Evolutionary conservation across 352 stramenopile genomes (phyloP).

Genomic region (Blastocystis sp.): DNA sequence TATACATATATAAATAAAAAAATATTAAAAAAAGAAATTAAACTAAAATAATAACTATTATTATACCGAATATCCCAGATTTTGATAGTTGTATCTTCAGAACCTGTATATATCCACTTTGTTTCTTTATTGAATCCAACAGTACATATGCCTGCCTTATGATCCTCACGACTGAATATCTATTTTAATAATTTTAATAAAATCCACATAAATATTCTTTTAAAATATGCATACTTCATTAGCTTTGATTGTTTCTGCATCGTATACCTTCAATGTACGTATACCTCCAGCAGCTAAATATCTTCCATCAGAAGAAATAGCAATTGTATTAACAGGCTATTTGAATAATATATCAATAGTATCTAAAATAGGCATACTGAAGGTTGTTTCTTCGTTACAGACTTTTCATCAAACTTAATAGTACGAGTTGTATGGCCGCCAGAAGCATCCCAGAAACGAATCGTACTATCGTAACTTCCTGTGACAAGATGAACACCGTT

Average conservation of each 20-base stretch:
- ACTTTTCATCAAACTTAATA: conserved; percentile 30
- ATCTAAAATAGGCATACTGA: background rate
- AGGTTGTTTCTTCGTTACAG: background rate
- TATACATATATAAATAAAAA: conserved; percentile 5
- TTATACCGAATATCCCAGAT: conserved; percentile 36
- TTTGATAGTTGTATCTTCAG: conserved; percentile 22
- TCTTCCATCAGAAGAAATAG: conserved; percentile 17
- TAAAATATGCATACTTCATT: conserved; percentile 4
- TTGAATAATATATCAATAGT: background rate
- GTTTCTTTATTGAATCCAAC: conserved; percentile 30
- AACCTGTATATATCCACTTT: conserved; percentile 33
- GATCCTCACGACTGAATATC: conserved; percentile 22
- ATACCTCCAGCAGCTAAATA: conserved; percentile 8
- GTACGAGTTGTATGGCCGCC: conserved; percentile 30
- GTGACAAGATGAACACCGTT: conserved; percentile 18
- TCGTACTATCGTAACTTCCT: conserved; percentile 16
- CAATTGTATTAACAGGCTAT: conserved; percentile 23
- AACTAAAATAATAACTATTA: too few species aligned
- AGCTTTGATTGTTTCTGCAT: conserved; percentile 21
- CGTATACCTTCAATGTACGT: conserved; percentile 32
- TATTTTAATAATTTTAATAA: background rate
- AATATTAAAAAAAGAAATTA: too few species aligned
- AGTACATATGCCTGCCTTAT: conserved; percentile 21
- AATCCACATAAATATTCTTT: conserved; percentile 2
- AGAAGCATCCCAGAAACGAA: conserved; percentile 35